Evolutionary conservation across 2,329 filamentous ascomycete genomes (phyloP), one percentile per base, ranked within the genome.

Genomic region (Zymoseptoria crescenta): DNA sequence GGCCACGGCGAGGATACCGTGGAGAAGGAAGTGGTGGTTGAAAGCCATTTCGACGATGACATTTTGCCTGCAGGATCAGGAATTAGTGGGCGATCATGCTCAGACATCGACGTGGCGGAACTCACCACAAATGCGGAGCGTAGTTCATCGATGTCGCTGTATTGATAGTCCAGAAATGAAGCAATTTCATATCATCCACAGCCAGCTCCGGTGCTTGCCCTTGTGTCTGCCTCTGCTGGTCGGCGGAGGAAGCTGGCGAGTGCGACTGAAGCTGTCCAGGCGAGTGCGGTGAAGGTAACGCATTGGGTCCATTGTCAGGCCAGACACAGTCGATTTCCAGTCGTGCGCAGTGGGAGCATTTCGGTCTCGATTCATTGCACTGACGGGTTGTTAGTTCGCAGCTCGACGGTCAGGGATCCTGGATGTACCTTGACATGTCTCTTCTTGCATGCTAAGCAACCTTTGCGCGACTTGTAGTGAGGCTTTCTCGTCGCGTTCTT

Each of bases 371-470:
- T 27, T 65, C 61, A 16, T 59, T 56, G 48, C 61, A 65, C 60
- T 64, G 35, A 5, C 16, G 35, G 35, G 28, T 50, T 48, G n/a
- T 21, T 10, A 24, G 20, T 56, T 20, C 51, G 56, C n/a, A 53
- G 49, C 9, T 13, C 13, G 30, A 28, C 45, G 41, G 55, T 49
- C 21, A 56, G n/a, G n/a, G 10, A 41, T 21, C 21, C 13, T 45
- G 16, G 28, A 59, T 56, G 3, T 52, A 59, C 63, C 57, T 67
- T 67, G n/a, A 67, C 64, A 27, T 65, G 63, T 13, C 65, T 59
- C 57, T 60, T 55, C 57, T 67, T 67, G 56, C 65, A 67, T 45
- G 55, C 41, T 10, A 62, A 45, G 55, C 65, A 67, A 13, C 65
- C 64, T 24, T 56, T 59, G 1, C 64, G 57, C 16, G 60, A 61